These are phyloP conservation scores for Monilinia polystroma DNA, from an alignment of 2,329 filamentous ascomycete species.

Conservation along the genomic window DNA sequence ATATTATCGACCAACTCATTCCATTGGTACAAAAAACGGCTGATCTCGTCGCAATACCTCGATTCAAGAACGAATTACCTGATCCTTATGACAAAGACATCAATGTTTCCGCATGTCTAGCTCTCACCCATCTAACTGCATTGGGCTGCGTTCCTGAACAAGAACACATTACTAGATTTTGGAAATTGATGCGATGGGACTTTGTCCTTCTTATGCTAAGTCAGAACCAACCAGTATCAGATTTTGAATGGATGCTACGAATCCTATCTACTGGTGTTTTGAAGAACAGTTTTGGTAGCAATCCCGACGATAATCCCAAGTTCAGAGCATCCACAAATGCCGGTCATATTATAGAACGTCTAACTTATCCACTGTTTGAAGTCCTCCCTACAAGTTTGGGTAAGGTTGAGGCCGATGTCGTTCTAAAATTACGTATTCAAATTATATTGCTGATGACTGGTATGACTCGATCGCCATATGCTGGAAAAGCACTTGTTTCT, in stretches of 20 bases:
- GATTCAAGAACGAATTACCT: conserved; percentile 45
- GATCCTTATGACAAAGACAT: conserved; percentile 55
- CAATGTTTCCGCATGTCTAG: conserved; percentile 62
- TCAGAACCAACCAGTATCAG: conserved; percentile 61
- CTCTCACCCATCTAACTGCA: conserved; percentile 62
- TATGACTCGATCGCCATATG: conserved; percentile 62
- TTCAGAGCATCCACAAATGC: conserved; percentile 43
- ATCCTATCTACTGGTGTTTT: conserved; percentile 67
- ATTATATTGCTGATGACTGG: conserved; percentile 55
- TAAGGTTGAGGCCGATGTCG: conserved; percentile 31
- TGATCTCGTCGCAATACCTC: conserved; percentile 51
- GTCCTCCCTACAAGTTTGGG: conserved; percentile 38
- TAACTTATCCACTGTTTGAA: conserved; percentile 46
- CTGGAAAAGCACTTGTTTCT: conserved; percentile 62
- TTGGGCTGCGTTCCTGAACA: conserved; percentile 53
- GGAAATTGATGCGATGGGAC: conserved; percentile 65
- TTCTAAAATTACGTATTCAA: conserved; percentile 37
- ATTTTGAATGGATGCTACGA: conserved; percentile 63
- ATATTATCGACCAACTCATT: conserved; percentile 57
- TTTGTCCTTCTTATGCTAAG: conserved; percentile 67
- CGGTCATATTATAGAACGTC: conserved; percentile 42
- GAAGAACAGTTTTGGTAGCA: conserved; percentile 63
- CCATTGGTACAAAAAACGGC: conserved; percentile 58
- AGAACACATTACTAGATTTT: conserved; percentile 51
- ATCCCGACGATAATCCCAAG: conserved; percentile 46